Percentiles rank a stretch among this genome's conserved stretches.
Evolutionary conservation across 2,329 filamentous ascomycete genomes (phyloP).

Genomic region (Sclerotinia minor): DNA sequence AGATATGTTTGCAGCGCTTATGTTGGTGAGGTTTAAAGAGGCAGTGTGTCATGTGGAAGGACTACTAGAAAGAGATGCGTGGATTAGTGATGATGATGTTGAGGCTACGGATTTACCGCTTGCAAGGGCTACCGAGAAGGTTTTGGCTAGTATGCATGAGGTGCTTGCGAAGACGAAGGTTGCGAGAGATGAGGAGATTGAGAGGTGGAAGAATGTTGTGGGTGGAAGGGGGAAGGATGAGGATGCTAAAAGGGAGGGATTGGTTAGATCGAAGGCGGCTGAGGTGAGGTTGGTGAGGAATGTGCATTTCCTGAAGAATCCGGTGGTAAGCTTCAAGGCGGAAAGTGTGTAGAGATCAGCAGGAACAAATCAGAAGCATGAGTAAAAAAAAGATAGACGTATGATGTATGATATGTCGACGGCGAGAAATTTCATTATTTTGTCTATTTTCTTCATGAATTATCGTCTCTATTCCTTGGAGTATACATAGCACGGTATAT

Average conservation of each 20-base stretch:
- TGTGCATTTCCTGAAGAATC: conserved; percentile 64
- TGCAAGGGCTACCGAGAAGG: conserved; percentile 79
- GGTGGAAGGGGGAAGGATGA: conserved; percentile 45
- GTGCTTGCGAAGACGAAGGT: conserved; percentile 69
- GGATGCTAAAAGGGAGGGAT: conserved; percentile 51
- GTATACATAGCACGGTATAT: conserved; percentile 3
- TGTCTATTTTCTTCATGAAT: not conserved
- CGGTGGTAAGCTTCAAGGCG: conserved; percentile 63
- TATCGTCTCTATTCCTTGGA: not conserved
- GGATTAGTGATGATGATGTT: conserved; percentile 76
- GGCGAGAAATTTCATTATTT: conserved; percentile 6
- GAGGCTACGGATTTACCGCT: conserved; percentile 72
- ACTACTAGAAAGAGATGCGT: conserved; percentile 60
- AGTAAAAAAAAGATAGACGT: not conserved
- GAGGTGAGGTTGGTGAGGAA: conserved; percentile 84
- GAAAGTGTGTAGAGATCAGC: conserved; percentile 44
- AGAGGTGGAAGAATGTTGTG: conserved; percentile 49
- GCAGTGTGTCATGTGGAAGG: conserved; percentile 57
- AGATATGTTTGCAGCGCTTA: conserved; percentile 96
- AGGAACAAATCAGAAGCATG: not conserved
- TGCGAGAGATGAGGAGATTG: conserved; percentile 66
- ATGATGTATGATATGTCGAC: conserved; percentile 3
- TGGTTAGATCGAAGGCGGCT: conserved; percentile 77
- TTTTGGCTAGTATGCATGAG: conserved; percentile 88
- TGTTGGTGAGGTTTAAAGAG: conserved; percentile 83